Conservation (phyloP, 306 rosid genomes). For the Canavalia gladiata region DNA sequence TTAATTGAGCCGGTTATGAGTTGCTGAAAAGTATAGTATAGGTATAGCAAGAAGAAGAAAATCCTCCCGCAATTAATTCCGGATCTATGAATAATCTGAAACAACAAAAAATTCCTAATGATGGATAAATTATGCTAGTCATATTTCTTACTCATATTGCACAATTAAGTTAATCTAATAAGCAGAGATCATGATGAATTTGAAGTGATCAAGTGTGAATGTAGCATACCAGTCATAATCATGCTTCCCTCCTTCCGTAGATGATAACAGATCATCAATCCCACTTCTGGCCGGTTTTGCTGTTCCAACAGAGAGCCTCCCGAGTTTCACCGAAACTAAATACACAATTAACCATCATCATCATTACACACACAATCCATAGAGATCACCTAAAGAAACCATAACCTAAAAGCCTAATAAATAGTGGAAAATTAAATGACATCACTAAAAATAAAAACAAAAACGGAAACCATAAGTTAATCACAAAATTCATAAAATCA, state of each 20-base stretch:
- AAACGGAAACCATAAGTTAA: background rate
- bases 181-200: background rate
- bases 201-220: background rate
- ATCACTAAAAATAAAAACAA: background rate
- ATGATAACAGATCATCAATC: conserved; percentile 83
- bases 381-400: conserved; percentile 9
- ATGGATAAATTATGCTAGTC: background rate
- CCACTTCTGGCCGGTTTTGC: conserved; percentile 71
- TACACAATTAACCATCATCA: conserved; percentile 42
- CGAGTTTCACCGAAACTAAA: conserved; percentile 80
- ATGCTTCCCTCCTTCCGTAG: conserved; percentile 90
- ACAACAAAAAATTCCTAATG: background rate
- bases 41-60: background rate
- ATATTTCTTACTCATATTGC: background rate
- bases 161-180: background rate
- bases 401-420: conserved; percentile 1
- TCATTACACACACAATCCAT: background rate
- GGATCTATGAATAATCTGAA: conserved; percentile 36
- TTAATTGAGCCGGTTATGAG: background rate
- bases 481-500: conserved; percentile 15
- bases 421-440: background rate
- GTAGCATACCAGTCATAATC: conserved; percentile 86
- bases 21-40: background rate
- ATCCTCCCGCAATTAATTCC: conserved; percentile 10
- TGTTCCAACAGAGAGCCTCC: conserved; percentile 91